Base-by-base conservation (phyloP, 371 early-diverging fungal species). In the Mitosporidium daphniae region DNA sequence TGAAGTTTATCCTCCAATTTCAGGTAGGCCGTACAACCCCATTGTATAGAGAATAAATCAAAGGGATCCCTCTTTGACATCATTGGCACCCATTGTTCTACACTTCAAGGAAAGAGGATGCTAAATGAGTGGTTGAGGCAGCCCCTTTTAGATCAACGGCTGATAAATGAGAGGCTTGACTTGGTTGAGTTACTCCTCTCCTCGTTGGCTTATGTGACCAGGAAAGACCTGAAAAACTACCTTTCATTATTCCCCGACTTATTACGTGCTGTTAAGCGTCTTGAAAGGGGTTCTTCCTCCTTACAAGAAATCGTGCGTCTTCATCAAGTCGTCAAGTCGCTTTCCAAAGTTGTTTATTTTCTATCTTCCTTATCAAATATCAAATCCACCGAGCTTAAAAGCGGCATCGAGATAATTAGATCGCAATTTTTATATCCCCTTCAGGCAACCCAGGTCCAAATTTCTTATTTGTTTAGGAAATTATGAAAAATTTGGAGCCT, bases 61-160 rank as follows among this genome's bases (percentile, higher is more conserved):
- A n/a, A n/a, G n/a, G n/a, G n/a, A n/a, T n/a, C n/a, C n/a, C n/a
- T n/a, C n/a, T n/a, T n/a, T n/a, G n/a, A n/a, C n/a, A n/a, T n/a
- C n/a, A n/a, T n/a, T n/a, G n/a, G n/a, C n/a, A n/a, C n/a, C n/a
- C 50, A 64, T 29, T 77, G 80, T 47, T 57, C 59, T 28, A 89
- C 91, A 2, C 43, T 65, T 0, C 78, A 77, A 36, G 91, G 91
- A 0, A 51, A 64, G 9, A 50, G 84, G 2, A 36, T 82, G 33
- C 45, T 84, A 11, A 51, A 55, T 7, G 73, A 72, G 39, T 89
- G 86, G 84, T 38, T 89, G 15, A 74, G 68, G 31, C 86, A 84
- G 35, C 91, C 91, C 3, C 47, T 80, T n/a, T n/a, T n/a, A n/a
- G 2, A 45, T 78, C 36, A 52, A 58, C 16, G 10, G 62, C 3